phyloP scores from a whole-genome alignment of 768 basidiomycete genomes.

The Pulveroboletus sp. region DNA sequence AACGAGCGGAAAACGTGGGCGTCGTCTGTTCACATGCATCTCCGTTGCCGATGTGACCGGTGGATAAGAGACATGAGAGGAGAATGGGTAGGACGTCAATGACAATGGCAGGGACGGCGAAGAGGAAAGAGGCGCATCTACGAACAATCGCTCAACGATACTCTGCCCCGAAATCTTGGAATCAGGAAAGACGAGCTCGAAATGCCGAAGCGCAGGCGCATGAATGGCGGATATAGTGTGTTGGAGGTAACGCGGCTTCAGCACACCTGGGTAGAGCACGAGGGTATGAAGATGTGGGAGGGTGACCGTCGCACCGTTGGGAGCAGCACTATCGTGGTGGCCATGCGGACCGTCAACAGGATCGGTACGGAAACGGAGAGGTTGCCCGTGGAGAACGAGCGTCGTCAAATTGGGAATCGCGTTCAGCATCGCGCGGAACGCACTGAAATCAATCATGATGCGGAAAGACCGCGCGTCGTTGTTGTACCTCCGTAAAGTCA shows the following conservation, averaged over 20 bases:
- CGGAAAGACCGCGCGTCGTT: slow-evolving; percentile 25
- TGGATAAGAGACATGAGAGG: slow-evolving; percentile 1
- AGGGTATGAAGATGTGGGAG: slow-evolving; percentile 28
- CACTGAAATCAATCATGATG: slow-evolving; percentile 26
- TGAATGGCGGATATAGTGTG: slow-evolving; percentile 25
- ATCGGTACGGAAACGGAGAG: slow-evolving; percentile 22
- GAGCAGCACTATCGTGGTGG: background rate
- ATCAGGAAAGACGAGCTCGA: slow-evolving; percentile 31
- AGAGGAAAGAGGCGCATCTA: slow-evolving; percentile 2
- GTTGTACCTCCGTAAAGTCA: slow-evolving; percentile 26
- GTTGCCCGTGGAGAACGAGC: slow-evolving; percentile 27
- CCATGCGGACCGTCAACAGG: slow-evolving; percentile 6
- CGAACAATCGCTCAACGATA: slow-evolving; percentile 22
- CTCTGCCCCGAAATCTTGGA: slow-evolving; percentile 26
- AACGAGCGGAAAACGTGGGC: slow-evolving; percentile 25
- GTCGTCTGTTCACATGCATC: slow-evolving; percentile 5
- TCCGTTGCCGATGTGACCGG: background rate
- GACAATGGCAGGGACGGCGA: slow-evolving; percentile 1
- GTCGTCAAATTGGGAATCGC: slow-evolving; percentile 22
- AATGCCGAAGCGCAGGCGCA: slow-evolving; percentile 28
- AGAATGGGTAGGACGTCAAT: background rate
- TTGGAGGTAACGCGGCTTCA: slow-evolving; percentile 31
- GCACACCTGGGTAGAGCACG: slow-evolving; percentile 26
- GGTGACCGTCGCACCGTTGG: slow-evolving; percentile 6
- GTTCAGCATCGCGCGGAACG: slow-evolving; percentile 22